Percentiles rank a stretch among this genome's conserved stretches.
These are phyloP conservation scores for Exophiala lecanii-corni DNA, from an alignment of 2,329 filamentous ascomycete species.

Conservation along the genomic window DNA sequence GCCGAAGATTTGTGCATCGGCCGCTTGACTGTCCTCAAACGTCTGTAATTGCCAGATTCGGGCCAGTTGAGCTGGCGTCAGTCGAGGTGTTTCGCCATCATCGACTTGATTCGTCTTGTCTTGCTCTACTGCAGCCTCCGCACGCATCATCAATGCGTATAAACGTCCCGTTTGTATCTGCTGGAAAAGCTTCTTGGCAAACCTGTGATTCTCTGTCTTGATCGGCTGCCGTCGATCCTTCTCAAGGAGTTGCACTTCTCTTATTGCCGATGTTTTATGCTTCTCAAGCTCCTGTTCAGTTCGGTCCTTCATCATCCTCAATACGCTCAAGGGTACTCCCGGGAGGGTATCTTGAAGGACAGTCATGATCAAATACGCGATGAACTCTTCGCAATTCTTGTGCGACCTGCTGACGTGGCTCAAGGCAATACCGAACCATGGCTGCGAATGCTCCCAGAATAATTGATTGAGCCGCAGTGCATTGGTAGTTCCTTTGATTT, in stretches of 20 bases:
- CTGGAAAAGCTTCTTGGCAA: too few species aligned
- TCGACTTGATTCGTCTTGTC: too few species aligned
- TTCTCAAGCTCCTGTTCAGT: background rate
- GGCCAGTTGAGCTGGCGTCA: too few species aligned
- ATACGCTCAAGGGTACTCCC: background rate
- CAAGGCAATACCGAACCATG: background rate
- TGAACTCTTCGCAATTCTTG: background rate
- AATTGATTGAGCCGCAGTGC: background rate
- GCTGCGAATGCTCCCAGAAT: background rate
- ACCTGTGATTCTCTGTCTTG: background rate
- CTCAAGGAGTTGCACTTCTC: background rate
- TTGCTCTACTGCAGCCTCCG: too few species aligned
- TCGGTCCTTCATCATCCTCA: background rate
- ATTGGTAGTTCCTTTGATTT: background rate
- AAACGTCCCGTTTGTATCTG: too few species aligned
- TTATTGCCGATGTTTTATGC: background rate
- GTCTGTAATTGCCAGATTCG: too few species aligned
- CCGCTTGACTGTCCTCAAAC: too few species aligned
- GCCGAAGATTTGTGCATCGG: too few species aligned
- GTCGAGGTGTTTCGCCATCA: too few species aligned
- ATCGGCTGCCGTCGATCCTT: background rate
- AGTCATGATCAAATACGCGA: background rate
- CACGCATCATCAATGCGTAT: too few species aligned
- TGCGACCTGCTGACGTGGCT: background rate
- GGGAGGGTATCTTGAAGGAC: background rate